phyloP scores from a whole-genome alignment of 164 flowering plant species.

The Amborella trichopoda region DNA sequence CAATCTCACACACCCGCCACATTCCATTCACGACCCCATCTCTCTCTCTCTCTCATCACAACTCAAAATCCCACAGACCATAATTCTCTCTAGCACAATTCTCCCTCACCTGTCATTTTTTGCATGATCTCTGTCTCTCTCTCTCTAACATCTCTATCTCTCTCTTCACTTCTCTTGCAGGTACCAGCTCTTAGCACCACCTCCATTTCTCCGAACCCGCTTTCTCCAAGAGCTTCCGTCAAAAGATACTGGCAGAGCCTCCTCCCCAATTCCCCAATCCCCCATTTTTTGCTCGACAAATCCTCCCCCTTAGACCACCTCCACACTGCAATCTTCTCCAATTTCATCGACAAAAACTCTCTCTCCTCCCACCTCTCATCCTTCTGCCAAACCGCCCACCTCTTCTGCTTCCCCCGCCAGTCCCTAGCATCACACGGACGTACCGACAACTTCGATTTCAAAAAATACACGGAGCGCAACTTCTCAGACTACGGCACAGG shows the following conservation, averaged over 20 bases:
- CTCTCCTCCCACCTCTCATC: constrained; percentile 37
- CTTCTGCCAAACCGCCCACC: constrained; percentile 61
- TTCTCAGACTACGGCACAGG: constrained; percentile 72
- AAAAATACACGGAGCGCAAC: constrained; percentile 29
- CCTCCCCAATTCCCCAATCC: constrained; percentile 36
- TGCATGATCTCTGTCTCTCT: too few species aligned
- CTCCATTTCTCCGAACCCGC: constrained; percentile 29
- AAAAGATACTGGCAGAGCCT: constrained; percentile 73
- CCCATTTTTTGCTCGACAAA: constrained; percentile 48
- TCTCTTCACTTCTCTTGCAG: too few species aligned
- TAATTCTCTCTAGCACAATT: too few species aligned
- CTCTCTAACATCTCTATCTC: too few species aligned
- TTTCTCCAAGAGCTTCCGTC: constrained; percentile 54
- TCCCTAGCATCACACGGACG: constrained; percentile 38
- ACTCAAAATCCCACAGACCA: too few species aligned
- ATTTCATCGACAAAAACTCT: constrained; percentile 37
- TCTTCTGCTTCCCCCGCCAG: constrained; percentile 69
- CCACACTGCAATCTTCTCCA: constrained; percentile 37
- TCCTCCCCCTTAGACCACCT: constrained; percentile 58
- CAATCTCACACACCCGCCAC: too few species aligned
- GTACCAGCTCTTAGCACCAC: too few species aligned
- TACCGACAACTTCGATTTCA: constrained; percentile 23
- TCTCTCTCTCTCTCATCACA: too few species aligned
- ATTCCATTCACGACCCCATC: too few species aligned
- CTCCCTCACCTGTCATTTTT: too few species aligned